Base-by-base conservation (phyloP, 2,329 filamentous ascomycete species). In the Bisporella sp. region DNA sequence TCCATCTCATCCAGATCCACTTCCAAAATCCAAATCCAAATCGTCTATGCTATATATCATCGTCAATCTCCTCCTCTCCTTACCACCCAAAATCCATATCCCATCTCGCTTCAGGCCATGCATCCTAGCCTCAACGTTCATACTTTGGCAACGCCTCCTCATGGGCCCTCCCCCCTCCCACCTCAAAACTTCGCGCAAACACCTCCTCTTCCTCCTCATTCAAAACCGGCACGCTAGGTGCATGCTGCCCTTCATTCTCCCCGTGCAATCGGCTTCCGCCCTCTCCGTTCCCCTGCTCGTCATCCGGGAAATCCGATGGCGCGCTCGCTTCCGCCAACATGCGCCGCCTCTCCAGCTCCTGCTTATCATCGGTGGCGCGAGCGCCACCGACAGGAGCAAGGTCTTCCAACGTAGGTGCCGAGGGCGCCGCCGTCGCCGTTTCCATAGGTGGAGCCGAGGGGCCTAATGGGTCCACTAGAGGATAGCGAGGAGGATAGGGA, bases 301-400 rank as follows among this genome's bases (percentile, higher is more conserved):
- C 78, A 5, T 76, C 73, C 0, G 77, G 76, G 42, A 81, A 76
- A 21, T 70, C 63, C 1, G 69, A 67, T 4, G 79, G 79, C 2
- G 74, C 73, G 58, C 77, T 81, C 4, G 73, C 73, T 61, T 78
- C 71, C 45, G 69, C 67, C 54, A 79, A 64, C 11, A 82, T 62
- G 45, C 78, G 70, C 52, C 68, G 75, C 31, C 77, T 71, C 60
- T 86, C 82, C 9, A 87, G 66, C 61, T 89, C 84, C 60, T 81
- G 77, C 61, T 88, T 88, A 60, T 88, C 91, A 49, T 93, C 87
- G 11, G 66, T 58, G 50, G 62, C 43, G 43, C 63, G 57, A 6
- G 53, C 53, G 53, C 51, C 46, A 28, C 56, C 35, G 51, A 45
- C 33, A 37, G 57, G 49, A 50, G 49, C 57, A 5, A 62, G 48